Percentiles rank a stretch among this genome's conserved stretches.
phyloP scores from a whole-genome alignment of 106 monocot genomes.

The Platanthera zijinensis region DNA sequence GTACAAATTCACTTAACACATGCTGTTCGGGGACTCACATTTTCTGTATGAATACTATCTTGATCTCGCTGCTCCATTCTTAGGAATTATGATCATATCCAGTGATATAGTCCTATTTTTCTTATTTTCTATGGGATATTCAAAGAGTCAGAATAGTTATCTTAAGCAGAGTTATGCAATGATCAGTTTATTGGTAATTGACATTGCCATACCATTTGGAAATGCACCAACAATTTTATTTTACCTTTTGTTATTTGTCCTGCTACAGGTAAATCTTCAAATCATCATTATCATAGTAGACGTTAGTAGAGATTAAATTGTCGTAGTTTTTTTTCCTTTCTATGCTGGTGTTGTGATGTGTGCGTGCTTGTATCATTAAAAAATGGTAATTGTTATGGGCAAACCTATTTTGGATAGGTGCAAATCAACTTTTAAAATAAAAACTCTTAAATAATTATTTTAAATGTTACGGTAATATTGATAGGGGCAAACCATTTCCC shows the following conservation, averaged over 20 bases:
- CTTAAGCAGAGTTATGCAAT: not conserved
- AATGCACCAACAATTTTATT: not conserved
- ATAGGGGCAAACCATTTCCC: no score
- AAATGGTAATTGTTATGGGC: no score
- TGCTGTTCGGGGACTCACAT: not conserved
- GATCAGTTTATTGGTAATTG: not conserved
- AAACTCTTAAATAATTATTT: no score
- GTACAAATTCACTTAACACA: not conserved
- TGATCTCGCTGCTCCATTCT: not conserved
- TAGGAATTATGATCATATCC: not conserved
- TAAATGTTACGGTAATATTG: no score
- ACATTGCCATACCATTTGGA: not conserved
- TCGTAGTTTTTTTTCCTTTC: no score
- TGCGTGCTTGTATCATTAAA: no score
- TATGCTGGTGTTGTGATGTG: no score
- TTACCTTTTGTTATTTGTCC: no score
- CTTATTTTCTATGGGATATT: not conserved
- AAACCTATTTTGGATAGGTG: no score
- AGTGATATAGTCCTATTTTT: not conserved
- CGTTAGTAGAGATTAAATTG: not conserved
- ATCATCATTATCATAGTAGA: not conserved
- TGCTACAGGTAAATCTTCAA: not conserved
- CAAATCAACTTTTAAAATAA: no score
- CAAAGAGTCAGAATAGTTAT: not conserved
- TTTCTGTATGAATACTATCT: not conserved